Evolutionary conservation across 148 eudicot genomes (phyloP), one percentile per base, ranked within the genome.

Genomic region (Chenopodium formosanum): DNA sequence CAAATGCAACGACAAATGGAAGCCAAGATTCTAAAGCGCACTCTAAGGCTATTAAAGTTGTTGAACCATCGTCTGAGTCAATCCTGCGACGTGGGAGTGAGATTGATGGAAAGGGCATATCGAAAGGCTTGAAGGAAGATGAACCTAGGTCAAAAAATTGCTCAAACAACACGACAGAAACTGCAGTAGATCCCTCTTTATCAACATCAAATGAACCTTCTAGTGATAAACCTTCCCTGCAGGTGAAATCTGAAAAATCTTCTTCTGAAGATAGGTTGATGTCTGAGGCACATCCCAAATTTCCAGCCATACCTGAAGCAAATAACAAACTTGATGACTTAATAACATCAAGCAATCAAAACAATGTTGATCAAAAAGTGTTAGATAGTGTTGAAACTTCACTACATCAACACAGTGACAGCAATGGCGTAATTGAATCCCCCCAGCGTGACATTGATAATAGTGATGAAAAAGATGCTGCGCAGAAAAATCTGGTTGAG

Each of bases 1-100:
- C 79, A 75, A 87, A 82, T 69, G 62, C 83, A 29, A 80, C 70
- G 8, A 85, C 82, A 79, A 90, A 88, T 78, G 89, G 88, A 78
- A 85, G 69, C 81, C 62, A 85, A 77, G 81, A 78, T 70, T 56
- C 74, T 70, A 83, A 78, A 83, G 60, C 77, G 74, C 73, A 79
- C 69, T 77, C 92, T 86, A 77, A 56, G 70, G 78, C 83, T 63
- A 87, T 53, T 70, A 78, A 83, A 73, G 83, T 77, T 74, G 75
- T 72, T 63, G 84, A 83, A 72, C 73, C 79, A 78, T 75, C 89
- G 58, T 80, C 87, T 82, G 84, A 64, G 68, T 80, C 86, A 48
- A 82, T 84, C 58, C 46, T 78, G 31, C 67, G 22, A 31, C 87
- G 84, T 67, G 82, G 74, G 65, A 79, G 53, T 77, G 86, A 50